Conservation (phyloP, 768 basidiomycete genomes). For the Astraeus odoratus region DNA sequence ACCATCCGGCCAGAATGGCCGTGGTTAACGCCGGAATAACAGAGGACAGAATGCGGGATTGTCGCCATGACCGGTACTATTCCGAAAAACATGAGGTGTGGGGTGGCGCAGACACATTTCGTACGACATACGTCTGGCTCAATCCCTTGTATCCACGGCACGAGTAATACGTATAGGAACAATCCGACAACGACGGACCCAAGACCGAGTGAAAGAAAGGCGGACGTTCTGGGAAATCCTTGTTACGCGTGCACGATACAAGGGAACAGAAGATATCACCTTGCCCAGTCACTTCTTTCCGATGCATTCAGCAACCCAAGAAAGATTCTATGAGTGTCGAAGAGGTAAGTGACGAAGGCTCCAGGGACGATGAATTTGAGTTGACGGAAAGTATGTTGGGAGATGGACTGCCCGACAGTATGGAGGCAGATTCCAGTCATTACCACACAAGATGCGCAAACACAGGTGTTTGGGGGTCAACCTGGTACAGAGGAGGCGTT, state of each 20-base stretch:
- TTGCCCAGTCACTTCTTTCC: constrained; percentile 41
- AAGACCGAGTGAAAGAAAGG: constrained; percentile 46
- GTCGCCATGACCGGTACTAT: constrained; percentile 69
- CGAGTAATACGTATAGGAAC: constrained; percentile 66
- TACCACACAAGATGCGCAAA: neutral
- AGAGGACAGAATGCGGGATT: constrained; percentile 59
- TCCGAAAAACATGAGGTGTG: constrained; percentile 3
- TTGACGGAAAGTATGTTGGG: constrained; percentile 54
- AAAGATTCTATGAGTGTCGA: constrained; percentile 49
- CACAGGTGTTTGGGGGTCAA: neutral
- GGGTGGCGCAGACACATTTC: neutral
- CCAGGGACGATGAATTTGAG: constrained; percentile 77
- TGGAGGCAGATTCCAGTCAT: constrained; percentile 16
- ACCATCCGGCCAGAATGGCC: constrained; percentile 67
- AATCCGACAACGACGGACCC: constrained; percentile 56
- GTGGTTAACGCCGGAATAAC: constrained; percentile 66
- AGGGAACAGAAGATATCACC: constrained; percentile 29
- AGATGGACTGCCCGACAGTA: constrained; percentile 18
- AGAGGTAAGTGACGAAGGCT: constrained; percentile 51
- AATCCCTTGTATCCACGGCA: constrained; percentile 61
- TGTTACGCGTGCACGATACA: neutral
- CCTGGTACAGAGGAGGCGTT: no score
- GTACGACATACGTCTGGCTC: constrained; percentile 56
- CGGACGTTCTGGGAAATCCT: constrained; percentile 37
- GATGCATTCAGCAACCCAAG: constrained; percentile 33